Evolutionary conservation across 441 rosid species (phyloP).

Genomic region (Pelargonium australe): DNA sequence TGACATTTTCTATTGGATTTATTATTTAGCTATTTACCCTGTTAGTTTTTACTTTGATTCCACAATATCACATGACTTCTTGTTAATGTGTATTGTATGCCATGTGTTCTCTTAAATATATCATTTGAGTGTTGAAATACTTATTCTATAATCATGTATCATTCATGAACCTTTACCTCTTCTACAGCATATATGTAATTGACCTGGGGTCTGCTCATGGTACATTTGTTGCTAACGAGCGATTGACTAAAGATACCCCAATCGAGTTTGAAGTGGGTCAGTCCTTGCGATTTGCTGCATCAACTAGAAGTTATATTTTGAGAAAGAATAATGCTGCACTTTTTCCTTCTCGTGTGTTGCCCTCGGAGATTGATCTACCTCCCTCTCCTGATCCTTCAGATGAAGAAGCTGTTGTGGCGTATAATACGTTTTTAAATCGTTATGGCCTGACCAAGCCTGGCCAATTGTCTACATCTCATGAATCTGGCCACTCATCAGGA

Average conservation of each 20-base stretch:
- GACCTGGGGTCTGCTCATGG: conserved; percentile 98
- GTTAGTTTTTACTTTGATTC: neutral
- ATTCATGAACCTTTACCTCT: conserved; percentile 13
- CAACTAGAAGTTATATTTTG: conserved; percentile 71
- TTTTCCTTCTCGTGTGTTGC: conserved; percentile 50
- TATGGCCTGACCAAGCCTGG: conserved; percentile 52
- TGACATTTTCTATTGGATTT: neutral
- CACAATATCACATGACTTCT: neutral
- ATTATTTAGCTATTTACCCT: neutral
- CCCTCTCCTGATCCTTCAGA: conserved; percentile 77
- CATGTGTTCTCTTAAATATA: neutral
- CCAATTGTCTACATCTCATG: conserved; percentile 24
- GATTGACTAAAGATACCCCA: conserved; percentile 66
- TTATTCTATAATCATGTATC: conserved; percentile 13
- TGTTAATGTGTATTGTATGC: neutral
- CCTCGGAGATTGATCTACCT: conserved; percentile 62
- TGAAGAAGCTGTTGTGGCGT: conserved; percentile 76
- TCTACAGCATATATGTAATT: conserved; percentile 70
- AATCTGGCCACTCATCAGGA: conserved; percentile 22
- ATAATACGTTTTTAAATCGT: conserved; percentile 82
- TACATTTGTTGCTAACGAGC: conserved; percentile 88
- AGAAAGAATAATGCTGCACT: conserved; percentile 84
- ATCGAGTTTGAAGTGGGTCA: conserved; percentile 95
- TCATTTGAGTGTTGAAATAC: neutral
- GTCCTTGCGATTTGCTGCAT: conserved; percentile 87